Base-by-base conservation (phyloP, 768 basidiomycete genomes). In the Kwoniella pini region DNA sequence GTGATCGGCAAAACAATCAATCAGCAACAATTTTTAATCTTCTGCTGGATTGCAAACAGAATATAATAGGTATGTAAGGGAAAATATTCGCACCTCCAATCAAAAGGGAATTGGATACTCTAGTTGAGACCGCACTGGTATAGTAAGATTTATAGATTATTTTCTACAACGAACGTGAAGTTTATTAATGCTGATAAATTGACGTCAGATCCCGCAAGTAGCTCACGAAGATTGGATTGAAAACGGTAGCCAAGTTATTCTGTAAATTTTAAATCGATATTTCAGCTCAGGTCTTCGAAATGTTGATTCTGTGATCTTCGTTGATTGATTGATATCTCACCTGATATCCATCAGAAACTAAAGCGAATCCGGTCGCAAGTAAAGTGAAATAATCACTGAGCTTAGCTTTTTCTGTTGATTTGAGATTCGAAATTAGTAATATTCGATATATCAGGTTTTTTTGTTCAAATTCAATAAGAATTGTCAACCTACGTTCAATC, bases 51-150 rank as follows among this genome's bases (percentile, higher is more conserved):
- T 36, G 33, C 33, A 36, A 9, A 2, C 1, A 46, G 26, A 26
- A 26, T 21, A 9, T 2, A 4, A 12, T 24, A 0, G 27, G 22
- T n/a, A 22, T 12, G 36, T 86, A 75, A n/a, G 26, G 21, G 17
- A n/a, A 43, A 62, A 87, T 82, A n/a, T n/a, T n/a, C n/a, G n/a
- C n/a, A 80, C 79, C 74, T 82, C 87, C 88, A 61, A 89, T 82
- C 58, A 88, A 83, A 19, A 89, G 81, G 5, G 88, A 77, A 71
- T 89, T 89, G 3, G 85, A 86, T 2, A 89, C 85, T 30, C 84
- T 83, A 2, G 88, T 90, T 5, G 86, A 86, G 33, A 87, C 82
- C 2, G 72, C 62, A 0, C 85, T 73, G 0, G 85, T 88, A 71
- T 89, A 89, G 2, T 80, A 79, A n/a, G 76, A 80, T 2, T 86